Evolutionary conservation across 345 rosid species (phyloP), one percentile per base, ranked within the genome.

Genomic region (Adansonia digitata): DNA sequence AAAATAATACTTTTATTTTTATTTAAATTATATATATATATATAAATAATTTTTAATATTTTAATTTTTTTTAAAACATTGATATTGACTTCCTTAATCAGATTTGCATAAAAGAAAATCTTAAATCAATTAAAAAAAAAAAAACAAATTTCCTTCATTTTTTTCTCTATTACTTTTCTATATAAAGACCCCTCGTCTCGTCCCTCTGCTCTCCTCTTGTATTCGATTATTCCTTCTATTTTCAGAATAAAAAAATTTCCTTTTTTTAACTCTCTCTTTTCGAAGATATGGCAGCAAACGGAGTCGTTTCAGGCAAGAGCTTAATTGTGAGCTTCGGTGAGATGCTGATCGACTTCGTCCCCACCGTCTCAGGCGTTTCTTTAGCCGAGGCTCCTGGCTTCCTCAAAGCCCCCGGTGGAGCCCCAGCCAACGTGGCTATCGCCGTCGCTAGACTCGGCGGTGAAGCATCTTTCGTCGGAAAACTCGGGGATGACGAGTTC

Each of bases 381-480:
- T 88, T 94, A 26, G 95, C 98, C n/a, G 97, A 94, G 65, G 97
- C 98, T 4, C 98, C 98, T 0, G 97, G 98, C 4, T 94, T 94
- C 81, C 85, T 94, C 81, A 94, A 94, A 65, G 97, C 97, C 7
- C 97, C 98, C 13, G 98, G 98, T 4, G 98, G 98, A 5, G 98
- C 98, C 40, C 98, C 98, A 0, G 98, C 98, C 46, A 94, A 94
- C 90, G 97, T 94, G n/a, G 98, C 98, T 2, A 92, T 94, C 78
- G 97, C 98, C 2, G 89, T 94, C 7, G 13, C 98, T 0, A 81
- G 92, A 20, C 91, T 94, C 45, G 97, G 97, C 2, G 97, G 98
- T 0, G 84, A 75, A 7, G 66, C 97, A 4, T 97, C 97, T 15
- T 94, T 94, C 75, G 88, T 91, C 24, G 97, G 98, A 0, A 94